A percentile compares a stretch with the other conserved stretches of the same genome.
Conservation (phyloP, 495 filamentous ascomycete species). For the Aspergillus hancockii region DNA sequence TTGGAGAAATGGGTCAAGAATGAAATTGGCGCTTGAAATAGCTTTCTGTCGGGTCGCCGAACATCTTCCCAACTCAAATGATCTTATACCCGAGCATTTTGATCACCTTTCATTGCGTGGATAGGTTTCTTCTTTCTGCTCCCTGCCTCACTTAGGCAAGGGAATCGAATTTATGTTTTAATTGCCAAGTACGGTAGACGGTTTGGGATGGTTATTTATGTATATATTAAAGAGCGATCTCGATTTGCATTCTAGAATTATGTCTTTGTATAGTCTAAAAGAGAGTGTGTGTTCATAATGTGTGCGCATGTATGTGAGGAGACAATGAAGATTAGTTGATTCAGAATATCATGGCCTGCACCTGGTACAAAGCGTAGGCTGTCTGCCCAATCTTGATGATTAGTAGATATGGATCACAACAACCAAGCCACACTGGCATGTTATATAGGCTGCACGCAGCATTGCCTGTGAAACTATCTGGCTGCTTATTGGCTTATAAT, state of each 20-base stretch:
- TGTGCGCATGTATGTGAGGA: too few species aligned
- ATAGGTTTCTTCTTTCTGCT: background rate
- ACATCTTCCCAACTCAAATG: background rate
- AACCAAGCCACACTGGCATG: too few species aligned
- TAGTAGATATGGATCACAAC: too few species aligned
- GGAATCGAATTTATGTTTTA: background rate
- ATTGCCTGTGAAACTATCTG: background rate
- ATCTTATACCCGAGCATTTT: constrained; percentile 19
- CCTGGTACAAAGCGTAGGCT: background rate
- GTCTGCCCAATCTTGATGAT: background rate
- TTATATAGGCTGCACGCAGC: background rate
- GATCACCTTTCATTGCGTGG: background rate
- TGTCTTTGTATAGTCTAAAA: background rate
- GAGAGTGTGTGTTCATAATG: too few species aligned
- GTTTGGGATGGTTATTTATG: background rate
- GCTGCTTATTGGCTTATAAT: background rate
- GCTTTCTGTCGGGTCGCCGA: background rate
- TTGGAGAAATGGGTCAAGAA: constrained; percentile 83
- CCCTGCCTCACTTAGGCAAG: background rate
- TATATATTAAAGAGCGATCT: constrained; percentile 3
- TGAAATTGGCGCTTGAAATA: constrained; percentile 13
- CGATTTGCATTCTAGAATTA: background rate
- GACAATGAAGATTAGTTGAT: too few species aligned
- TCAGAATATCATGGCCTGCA: too few species aligned
- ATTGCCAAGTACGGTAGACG: background rate